These are phyloP conservation scores for Ganoderma lingzhi DNA, from an alignment of 1,284 basidiomycete genomes.

Conservation along the genomic window DNA sequence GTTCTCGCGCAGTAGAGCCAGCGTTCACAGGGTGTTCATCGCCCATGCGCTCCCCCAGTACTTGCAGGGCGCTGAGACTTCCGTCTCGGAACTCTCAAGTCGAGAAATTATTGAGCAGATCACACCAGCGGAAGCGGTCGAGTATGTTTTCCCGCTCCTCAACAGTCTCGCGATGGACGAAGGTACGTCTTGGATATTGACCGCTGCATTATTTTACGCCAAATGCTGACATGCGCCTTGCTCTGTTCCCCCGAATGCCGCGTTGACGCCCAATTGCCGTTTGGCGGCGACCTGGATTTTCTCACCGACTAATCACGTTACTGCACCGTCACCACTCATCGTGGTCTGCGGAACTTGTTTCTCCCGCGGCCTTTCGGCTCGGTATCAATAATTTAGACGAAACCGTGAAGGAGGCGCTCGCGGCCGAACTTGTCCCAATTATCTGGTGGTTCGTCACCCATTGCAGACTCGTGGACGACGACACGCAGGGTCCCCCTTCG, in stretches of 20 bases:
- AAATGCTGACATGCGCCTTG: slow-evolving; percentile 23
- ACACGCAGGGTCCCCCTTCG: slow-evolving; percentile 24
- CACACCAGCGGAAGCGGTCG: slow-evolving; percentile 88
- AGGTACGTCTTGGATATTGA: slow-evolving; percentile 55
- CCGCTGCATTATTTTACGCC: slow-evolving; percentile 21
- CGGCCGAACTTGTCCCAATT: slow-evolving; percentile 82
- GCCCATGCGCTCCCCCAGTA: slow-evolving; percentile 73
- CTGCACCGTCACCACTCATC: slow-evolving; percentile 21
- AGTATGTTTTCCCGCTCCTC: slow-evolving; percentile 93
- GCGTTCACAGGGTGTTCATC: slow-evolving; percentile 89
- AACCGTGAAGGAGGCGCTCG: slow-evolving; percentile 90
- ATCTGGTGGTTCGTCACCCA: slow-evolving; percentile 96
- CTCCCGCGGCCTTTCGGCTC: slow-evolving; percentile 18
- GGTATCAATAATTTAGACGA: slow-evolving; percentile 66
- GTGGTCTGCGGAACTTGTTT: slow-evolving; percentile 19
- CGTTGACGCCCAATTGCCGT: slow-evolving; percentile 23
- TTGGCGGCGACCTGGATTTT: slow-evolving; percentile 19
- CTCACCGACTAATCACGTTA: slow-evolving; percentile 29
- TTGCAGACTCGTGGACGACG: slow-evolving; percentile 67
- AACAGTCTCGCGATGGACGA: slow-evolving; percentile 89
- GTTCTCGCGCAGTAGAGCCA: slow-evolving; percentile 86
- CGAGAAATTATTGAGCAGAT: slow-evolving; percentile 58
- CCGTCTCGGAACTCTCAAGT: slow-evolving; percentile 57
- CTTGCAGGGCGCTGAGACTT: slow-evolving; percentile 32
- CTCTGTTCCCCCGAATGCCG: slow-evolving; percentile 13